Evolutionary conservation across 768 basidiomycete genomes (phyloP).

Genomic region (Kwoniella newhampshirensis): DNA sequence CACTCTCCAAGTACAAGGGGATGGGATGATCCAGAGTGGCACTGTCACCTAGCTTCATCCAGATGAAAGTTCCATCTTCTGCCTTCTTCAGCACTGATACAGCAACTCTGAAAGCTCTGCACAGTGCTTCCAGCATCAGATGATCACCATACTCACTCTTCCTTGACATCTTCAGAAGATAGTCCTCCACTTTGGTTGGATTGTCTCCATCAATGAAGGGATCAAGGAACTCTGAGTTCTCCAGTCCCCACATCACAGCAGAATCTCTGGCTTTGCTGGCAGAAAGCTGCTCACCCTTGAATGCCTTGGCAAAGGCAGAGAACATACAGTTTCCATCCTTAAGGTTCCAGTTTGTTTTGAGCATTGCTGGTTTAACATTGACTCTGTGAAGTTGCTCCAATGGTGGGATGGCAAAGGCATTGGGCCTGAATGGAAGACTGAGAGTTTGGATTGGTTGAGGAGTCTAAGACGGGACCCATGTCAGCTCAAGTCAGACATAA

Average conservation of each 20-base stretch:
- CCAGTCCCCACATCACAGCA: not conserved
- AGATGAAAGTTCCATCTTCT: not conserved
- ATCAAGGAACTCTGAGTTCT: not conserved
- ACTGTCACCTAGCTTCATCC: not conserved
- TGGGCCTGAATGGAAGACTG: too few relatives aligned
- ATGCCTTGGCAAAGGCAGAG: conserved; percentile 15
- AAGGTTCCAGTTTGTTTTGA: conserved; percentile 1
- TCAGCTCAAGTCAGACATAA: too few relatives aligned
- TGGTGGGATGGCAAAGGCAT: too few relatives aligned
- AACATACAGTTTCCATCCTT: conserved; percentile 15
- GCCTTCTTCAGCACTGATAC: not conserved
- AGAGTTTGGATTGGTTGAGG: too few relatives aligned
- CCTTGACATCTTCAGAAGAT: not conserved
- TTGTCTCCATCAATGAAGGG: not conserved
- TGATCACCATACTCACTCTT: not conserved
- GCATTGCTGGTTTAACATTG: not conserved
- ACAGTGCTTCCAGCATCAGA: not conserved
- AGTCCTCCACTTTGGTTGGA: too few relatives aligned
- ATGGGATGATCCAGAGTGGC: not conserved
- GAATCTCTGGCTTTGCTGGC: not conserved
- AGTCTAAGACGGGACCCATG: too few relatives aligned
- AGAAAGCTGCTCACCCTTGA: not conserved
- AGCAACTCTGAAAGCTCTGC: not conserved
- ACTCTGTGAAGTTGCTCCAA: too few relatives aligned
- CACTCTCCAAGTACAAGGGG: not conserved